A percentile compares a stretch with the other conserved stretches of the same genome.
Evolutionary conservation across 2,329 filamentous ascomycete species (phyloP).

Genomic region (Hypoxylon sp.): DNA sequence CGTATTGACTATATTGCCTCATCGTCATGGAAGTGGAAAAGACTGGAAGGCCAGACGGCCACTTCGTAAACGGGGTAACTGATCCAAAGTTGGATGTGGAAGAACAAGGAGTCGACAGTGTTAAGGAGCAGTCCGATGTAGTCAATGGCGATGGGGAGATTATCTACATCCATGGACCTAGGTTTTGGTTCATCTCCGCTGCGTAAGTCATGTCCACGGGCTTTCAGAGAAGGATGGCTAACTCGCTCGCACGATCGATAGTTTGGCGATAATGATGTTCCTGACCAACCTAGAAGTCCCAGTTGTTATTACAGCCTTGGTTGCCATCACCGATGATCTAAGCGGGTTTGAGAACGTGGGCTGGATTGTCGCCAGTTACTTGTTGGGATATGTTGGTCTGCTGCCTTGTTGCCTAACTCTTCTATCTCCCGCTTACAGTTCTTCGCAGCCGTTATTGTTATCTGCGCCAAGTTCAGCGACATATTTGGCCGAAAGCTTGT

Average conservation of each 20-base stretch:
- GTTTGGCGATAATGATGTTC: constrained; percentile 40
- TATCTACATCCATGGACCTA: background rate
- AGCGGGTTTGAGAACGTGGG: constrained; percentile 24
- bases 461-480: constrained; percentile 36
- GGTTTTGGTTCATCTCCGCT: constrained; percentile 1
- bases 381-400: constrained; percentile 41
- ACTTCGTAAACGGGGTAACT: background rate
- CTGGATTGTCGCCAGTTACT: constrained; percentile 42
- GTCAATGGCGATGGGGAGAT: background rate
- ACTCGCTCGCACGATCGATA: background rate
- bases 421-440: background rate
- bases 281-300: constrained; percentile 40
- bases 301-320: constrained; percentile 38
- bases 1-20: background rate
- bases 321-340: constrained; percentile 38
- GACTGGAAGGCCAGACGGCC: background rate
- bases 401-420: background rate
- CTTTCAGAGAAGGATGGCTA: background rate
- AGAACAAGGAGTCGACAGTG: background rate
- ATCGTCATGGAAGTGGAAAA: background rate
- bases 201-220: background rate
- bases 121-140: background rate
- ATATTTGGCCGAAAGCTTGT: constrained; percentile 32
- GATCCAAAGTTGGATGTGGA: background rate
- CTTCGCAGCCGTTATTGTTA: constrained; percentile 22